phyloP scores from a whole-genome alignment of 2,329 filamentous ascomycete genomes.

The Fusarium marasasianum region DNA sequence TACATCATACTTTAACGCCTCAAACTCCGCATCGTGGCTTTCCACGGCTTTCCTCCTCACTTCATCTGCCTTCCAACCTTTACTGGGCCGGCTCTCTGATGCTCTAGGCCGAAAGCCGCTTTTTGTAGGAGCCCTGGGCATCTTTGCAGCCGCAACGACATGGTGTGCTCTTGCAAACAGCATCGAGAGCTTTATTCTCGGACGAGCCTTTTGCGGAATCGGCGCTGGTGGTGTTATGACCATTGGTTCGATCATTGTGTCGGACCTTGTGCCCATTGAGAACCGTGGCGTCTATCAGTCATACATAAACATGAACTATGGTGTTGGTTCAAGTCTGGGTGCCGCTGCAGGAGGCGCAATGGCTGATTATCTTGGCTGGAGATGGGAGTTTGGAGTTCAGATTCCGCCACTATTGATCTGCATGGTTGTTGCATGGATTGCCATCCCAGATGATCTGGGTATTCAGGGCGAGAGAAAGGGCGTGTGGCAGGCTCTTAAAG shows the following conservation, averaged over 20 bases:
- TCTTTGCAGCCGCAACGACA: slow-evolving; percentile 72
- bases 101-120: slow-evolving; percentile 74
- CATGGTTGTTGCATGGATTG: slow-evolving; percentile 55
- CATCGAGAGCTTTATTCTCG: slow-evolving; percentile 76
- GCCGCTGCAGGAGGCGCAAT: slow-evolving; percentile 76
- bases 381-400: slow-evolving; percentile 75
- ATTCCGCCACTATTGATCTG: slow-evolving; percentile 61
- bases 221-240: slow-evolving; percentile 77
- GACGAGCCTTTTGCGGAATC: slow-evolving; percentile 75
- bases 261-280: slow-evolving; percentile 78
- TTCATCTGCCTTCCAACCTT: slow-evolving; percentile 78
- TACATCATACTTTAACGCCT: slow-evolving; percentile 80
- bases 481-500: slow-evolving; percentile 59
- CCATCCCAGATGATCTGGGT: slow-evolving; percentile 64
- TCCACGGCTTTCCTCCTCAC: slow-evolving; percentile 83
- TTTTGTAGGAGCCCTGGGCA: slow-evolving; percentile 69
- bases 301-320: slow-evolving; percentile 73
- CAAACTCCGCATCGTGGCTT: slow-evolving; percentile 84
- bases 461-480: slow-evolving; percentile 56
- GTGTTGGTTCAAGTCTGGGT: slow-evolving; percentile 66
- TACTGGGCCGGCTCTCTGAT: slow-evolving; percentile 79
- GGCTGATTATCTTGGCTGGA: slow-evolving; percentile 76
- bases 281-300: slow-evolving; percentile 76
- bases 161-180: slow-evolving; percentile 75
- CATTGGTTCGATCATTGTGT: slow-evolving; percentile 75